These are phyloP conservation scores for Malus hybrid DNA, from an alignment of 331 rosid genomes.

Conservation along the genomic window DNA sequence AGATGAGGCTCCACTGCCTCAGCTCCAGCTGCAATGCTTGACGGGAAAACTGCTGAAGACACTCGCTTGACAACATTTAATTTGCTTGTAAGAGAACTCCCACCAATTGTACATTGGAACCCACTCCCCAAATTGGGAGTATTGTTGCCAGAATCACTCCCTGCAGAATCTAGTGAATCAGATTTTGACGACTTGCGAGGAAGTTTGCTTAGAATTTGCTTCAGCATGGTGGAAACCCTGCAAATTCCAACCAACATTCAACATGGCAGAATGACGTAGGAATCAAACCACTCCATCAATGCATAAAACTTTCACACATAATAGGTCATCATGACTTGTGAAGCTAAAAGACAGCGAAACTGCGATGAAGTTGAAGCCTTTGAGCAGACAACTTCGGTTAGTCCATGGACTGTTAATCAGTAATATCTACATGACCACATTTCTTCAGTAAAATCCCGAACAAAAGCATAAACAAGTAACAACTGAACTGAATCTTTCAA, in stretches of 20 bases:
- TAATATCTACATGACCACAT: background rate
- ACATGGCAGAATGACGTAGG: constrained; percentile 21
- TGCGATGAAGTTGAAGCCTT: background rate
- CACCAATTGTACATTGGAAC: constrained; percentile 93
- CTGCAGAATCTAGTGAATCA: constrained; percentile 52
- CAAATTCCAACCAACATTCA: constrained; percentile 14
- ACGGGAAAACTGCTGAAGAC: constrained; percentile 93
- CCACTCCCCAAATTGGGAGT: constrained; percentile 62
- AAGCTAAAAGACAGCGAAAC: no score
- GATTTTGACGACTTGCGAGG: constrained; percentile 77
- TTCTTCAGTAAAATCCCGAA: background rate
- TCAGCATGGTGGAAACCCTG: constrained; percentile 59
- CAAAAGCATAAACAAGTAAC: background rate
- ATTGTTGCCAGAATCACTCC: constrained; percentile 58
- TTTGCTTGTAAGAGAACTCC: constrained; percentile 88
- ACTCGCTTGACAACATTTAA: constrained; percentile 92
- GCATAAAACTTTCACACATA: background rate
- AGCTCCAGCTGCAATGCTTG: constrained; percentile 67
- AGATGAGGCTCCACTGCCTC: constrained; percentile 85
- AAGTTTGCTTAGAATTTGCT: constrained; percentile 84
- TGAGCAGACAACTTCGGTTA: background rate
- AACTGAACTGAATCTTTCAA: background rate
- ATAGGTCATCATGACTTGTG: no score
- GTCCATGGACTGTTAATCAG: background rate
- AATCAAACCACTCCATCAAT: background rate